Evolutionary conservation across 495 filamentous ascomycete species (phyloP), one percentile per base, ranked within the genome.

Genomic region (Daldinia concentrica): DNA sequence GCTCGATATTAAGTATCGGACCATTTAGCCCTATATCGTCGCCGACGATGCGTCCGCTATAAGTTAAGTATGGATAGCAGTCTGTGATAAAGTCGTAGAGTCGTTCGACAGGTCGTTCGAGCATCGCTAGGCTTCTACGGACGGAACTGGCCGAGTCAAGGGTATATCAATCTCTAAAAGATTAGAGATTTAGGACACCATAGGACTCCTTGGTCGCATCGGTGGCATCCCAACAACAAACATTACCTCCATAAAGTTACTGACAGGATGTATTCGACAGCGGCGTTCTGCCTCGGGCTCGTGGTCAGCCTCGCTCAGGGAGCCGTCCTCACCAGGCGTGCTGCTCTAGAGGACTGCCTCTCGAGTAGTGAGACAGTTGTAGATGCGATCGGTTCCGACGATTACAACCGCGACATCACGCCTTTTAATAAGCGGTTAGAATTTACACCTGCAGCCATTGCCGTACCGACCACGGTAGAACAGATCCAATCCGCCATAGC

Each of bases 401-500:
- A 81, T 64, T 84, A 82, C 78, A 74, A 74, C 26, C 63, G 66
- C 29, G 82, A 83, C 22, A 76, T 74, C 19, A 73, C 73, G 7
- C 76, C 82, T 4, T 83, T 82, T 71, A 83, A 83, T 71, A 77
- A 76, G 43, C 70, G 81, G 17, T 64, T 83, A 29, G 55, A 69
- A 9, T 82, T 79, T 66, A 79, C 68, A 4, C 81, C 81, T 14
- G 74, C 76, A 15, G 80, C 80, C 3, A 81, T 85, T 48, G 82
- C 78, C 1, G 80, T 80, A 14, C 80, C 82, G 1, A 80, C 77
- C 7, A 80, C 77, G 17, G 67, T 74, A 27, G 70, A 79, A 29
- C 80, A 85, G 36, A 78, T 85, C n/a, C 77, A 79, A 41, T 78
- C 65, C 11, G 80, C 82, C 19, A 79, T 85, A 15, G 70, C 77